Evolutionary conservation across 805 yeast genomes (phyloP).

Genomic region (Saccharomycopsis sp.): DNA sequence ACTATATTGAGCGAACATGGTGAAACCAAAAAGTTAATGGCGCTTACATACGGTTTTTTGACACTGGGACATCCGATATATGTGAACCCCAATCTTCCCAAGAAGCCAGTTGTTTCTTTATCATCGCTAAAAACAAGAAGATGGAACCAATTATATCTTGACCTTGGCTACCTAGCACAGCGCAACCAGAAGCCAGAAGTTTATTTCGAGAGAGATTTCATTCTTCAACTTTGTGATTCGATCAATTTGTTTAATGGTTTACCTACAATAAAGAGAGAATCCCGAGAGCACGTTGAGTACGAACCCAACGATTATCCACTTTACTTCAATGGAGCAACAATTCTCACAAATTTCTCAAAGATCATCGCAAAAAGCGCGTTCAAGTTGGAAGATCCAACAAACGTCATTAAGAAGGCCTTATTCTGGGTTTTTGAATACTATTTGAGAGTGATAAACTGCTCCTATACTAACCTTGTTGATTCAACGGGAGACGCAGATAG

Average conservation of each 20-base stretch:
- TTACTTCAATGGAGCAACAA: slow-evolving; percentile 38
- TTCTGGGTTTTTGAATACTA: neutral
- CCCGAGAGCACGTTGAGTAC: slow-evolving; percentile 76
- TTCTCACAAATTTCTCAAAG: slow-evolving; percentile 54
- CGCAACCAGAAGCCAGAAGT: slow-evolving; percentile 50
- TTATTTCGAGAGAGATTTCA: slow-evolving; percentile 36
- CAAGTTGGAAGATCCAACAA: slow-evolving; percentile 20
- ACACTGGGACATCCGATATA: slow-evolving; percentile 43
- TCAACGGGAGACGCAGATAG: too few relatives aligned
- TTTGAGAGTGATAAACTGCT: neutral
- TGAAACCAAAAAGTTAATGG: slow-evolving; percentile 51
- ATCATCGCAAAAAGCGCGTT: slow-evolving; percentile 39
- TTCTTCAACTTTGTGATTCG: slow-evolving; percentile 56
- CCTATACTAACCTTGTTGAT: neutral
- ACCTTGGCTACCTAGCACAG: slow-evolving; percentile 67
- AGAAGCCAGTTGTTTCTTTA: slow-evolving; percentile 26
- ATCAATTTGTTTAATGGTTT: slow-evolving; percentile 66
- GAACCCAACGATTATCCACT: slow-evolving; percentile 71
- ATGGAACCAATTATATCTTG: slow-evolving; percentile 72
- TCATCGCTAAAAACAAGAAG: slow-evolving; percentile 54
- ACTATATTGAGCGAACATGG: slow-evolving; percentile 54
- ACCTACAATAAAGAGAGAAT: slow-evolving; percentile 67
- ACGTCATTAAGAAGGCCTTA: slow-evolving; percentile 6
- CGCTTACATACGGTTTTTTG: slow-evolving; percentile 53
- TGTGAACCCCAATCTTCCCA: slow-evolving; percentile 30